Evolutionary conservation across 352 stramenopile species (phyloP).

Genomic region (Hyaloperonospora arabidopsidis): DNA sequence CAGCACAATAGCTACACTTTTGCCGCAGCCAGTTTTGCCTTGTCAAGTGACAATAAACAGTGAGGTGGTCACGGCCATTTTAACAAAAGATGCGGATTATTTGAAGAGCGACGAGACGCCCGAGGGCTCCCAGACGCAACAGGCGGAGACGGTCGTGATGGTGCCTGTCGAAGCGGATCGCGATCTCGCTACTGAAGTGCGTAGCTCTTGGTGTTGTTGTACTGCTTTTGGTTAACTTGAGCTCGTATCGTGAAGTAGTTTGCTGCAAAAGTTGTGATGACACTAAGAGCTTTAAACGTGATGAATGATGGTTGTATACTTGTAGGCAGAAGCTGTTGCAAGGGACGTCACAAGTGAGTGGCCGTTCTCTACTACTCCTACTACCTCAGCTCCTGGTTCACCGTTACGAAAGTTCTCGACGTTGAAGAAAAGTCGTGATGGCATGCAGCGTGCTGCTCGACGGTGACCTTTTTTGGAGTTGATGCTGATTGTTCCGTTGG

Average conservation of each 20-base stretch:
- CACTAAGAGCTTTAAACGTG: not conserved
- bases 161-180: constrained; percentile 7
- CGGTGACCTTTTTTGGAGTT: constrained; percentile 21
- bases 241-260: not conserved
- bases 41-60: constrained; percentile 5
- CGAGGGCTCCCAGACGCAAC: constrained; percentile 13
- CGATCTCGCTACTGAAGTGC: constrained; percentile 8
- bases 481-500: constrained; percentile 15
- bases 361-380: constrained; percentile 8
- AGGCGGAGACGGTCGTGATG: constrained; percentile 12
- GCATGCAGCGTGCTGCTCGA: constrained; percentile 16
- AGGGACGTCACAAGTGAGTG: constrained; percentile 7
- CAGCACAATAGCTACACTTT: constrained; percentile 12
- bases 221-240: not conserved
- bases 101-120: constrained; percentile 13
- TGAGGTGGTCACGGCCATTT: constrained; percentile 1
- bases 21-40: constrained; percentile 6
- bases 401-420: constrained; percentile 30
- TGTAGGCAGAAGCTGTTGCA: constrained; percentile 17
- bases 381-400: constrained; percentile 13
- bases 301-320: constrained; percentile 2
- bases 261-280: not conserved
- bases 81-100: not conserved
- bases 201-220: constrained; percentile 1
- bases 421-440: constrained; percentile 28